Evolutionary conservation across 208 protist genomes (phyloP), one percentile per base, ranked within the genome.

Genomic region (Wallacemonas collosoma): DNA sequence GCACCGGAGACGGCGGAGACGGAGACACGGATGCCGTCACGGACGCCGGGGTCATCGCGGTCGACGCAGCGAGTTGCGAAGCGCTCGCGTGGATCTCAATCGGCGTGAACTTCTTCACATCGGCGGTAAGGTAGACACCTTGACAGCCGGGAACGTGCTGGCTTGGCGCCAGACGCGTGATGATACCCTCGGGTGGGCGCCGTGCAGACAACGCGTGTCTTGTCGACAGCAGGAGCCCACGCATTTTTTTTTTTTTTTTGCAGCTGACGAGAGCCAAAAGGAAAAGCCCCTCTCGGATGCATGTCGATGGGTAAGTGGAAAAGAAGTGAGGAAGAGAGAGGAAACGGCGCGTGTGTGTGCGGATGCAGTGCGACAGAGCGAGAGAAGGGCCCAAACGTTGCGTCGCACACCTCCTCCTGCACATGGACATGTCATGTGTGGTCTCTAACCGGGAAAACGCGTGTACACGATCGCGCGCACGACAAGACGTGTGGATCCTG

Each of bases 81-180:
- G 26, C 26, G 26, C 41, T 17, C 14, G 88, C 85, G 1, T 82
- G 58, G 5, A 93, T 63, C 65, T 93, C 86, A 39, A 93, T 77
- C 36, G 82, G 87, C n/a, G 80, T 83, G 43, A 90, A 92, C 66
- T 96, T 94, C 60, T 93, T 94, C 6, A 93, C 39, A 0, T 64
- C 3, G 38, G 65, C 41, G 4, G 83, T 90, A 14, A 83, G 48
- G 54, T 87, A 95, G 12, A 95, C 87, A 9, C 90, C 90, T 7
- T 68, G 69, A 43, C 78, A 63, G 0, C 83, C 85, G 39, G 86
- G 80, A 2, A 90, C 57, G 72, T 83, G 72, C 36, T 63, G 36
- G 63, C 87, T 95, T 0, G 85, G 80, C 0, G 68, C 87, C 14
- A 91, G 57, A 26, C 82, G 79, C 8, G 90, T 95, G 54, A 86